phyloP scores from a whole-genome alignment of 176 grass and related monocot species.

The Eragrostis curvula region DNA sequence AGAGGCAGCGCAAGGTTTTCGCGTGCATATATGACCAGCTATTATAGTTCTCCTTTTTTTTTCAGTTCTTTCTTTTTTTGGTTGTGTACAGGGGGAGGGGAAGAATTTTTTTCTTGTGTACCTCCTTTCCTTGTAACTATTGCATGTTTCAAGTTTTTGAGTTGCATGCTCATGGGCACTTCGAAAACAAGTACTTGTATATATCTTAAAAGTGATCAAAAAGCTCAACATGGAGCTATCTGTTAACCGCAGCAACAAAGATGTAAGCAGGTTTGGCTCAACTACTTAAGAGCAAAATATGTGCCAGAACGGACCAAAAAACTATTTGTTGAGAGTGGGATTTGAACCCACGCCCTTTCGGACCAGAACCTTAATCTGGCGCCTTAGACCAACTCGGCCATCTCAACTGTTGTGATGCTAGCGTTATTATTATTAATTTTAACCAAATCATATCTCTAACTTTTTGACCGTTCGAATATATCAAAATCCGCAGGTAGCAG shows the following conservation, averaged over 20 bases:
- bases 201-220: too few relatives aligned
- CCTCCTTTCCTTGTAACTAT: not conserved
- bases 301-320: not conserved
- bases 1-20: not conserved
- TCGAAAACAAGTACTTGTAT: not conserved
- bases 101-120: not conserved
- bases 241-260: too few relatives aligned
- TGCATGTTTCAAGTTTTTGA: not conserved
- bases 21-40: not conserved
- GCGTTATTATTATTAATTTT: too few relatives aligned
- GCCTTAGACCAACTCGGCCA: conserved; percentile 97
- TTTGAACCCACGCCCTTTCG: conserved; percentile 99
- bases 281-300: too few relatives aligned
- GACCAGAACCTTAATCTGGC: conserved; percentile 99
- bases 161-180: not conserved
- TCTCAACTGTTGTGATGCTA: conserved; percentile 50
- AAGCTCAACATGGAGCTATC: too few relatives aligned
- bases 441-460: too few relatives aligned
- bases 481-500: too few relatives aligned
- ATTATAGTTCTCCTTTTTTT: not conserved
- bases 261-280: not conserved
- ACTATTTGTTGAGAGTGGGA: conserved; percentile 57
- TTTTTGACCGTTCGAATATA: too few relatives aligned
- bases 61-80: not conserved
- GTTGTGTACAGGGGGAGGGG: not conserved